Base-by-base conservation (phyloP, 148 eudicot species). In the Diospyros lotus region DNA sequence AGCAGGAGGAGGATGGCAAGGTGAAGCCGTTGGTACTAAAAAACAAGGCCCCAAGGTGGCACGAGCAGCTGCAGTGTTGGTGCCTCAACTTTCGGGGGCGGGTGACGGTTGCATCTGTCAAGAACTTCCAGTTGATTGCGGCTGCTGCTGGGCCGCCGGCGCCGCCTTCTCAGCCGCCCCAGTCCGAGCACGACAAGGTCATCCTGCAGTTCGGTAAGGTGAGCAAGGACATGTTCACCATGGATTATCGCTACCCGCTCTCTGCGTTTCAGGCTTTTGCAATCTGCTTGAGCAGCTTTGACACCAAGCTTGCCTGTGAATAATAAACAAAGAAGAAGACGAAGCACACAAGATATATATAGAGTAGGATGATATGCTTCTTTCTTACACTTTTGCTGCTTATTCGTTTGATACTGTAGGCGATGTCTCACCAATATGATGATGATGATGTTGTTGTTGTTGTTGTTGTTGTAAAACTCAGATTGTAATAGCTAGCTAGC, bases 11-110 rank as follows among this genome's bases (percentile, higher is more conserved):
- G 42, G 71, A 74, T 4, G 68, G 69, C 4, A 75, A 66, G 44
- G 17, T 1, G 43, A 75, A 44, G 38, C 78, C 78, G 8, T 64
- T 79, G 81, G 69, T 86, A 14, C 77, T 83, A 4, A 81, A 81
- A 62, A 86, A 86, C 84, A 86, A 86, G 77, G 74, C 89, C 0
- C 89, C 86, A 2, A 66, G 89, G 46, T 86, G 86, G 86, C 89
- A 86, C 18, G 86, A 83, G 38, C 89, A 86, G 75, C 45, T 86
- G 50, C 86, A 86, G 76, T 86, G 89, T 54, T 86, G 86, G 84
- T 83, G 89, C 73, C 59, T 86, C 58, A 86, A 86, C 63, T 86
- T 86, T 44, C 71, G 82, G 2, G 86, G 89, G 51, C 75, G 89
- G 41, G 89, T 86, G 51, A 86, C 86, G 2, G 82, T 86, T 46